Evolutionary conservation across 2,329 filamentous ascomycete species (phyloP), one percentile per base, ranked within the genome.

Genomic region (Neopestalotiopsis sp.): DNA sequence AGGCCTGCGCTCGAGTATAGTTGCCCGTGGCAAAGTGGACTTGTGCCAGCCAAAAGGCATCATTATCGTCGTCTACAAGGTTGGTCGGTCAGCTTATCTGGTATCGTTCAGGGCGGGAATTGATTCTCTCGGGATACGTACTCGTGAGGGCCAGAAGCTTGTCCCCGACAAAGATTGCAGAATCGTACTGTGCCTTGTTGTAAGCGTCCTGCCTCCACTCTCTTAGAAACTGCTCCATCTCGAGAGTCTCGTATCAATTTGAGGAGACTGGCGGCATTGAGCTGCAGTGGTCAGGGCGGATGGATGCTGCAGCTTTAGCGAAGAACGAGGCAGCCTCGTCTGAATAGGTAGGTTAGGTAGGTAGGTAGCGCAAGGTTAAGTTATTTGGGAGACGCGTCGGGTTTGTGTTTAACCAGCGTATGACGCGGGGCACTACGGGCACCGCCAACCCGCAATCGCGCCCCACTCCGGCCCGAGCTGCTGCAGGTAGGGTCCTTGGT

Each of bases 41-140:
- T 82, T 98, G 95, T n/a, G 96, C 96, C 58, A 99, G 91, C 92
- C 94, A 98, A 78, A 97, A 97, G 56, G 95, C 95, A 80, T 99
- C 96, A 72, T 94, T 91, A 76, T 97, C 94, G 79, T 95, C 93
- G 77, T 95, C 96, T 98, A 66, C 61, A 68, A 73, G 49, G 70
- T 65, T 57, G 62, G 40, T 45, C 42, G 40, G 52, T 66, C 49
- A n/a, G 30, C 49, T 57, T 56, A 42, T 4, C n/a, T 14, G 57
- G 49, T 14, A 45, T 52, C 24, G n/a, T 59, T 30, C 40, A 38
- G 45, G 38, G 60, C 65, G 24, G 3, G 2, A 2, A 28, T 28
- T 1, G 58, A 66, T 24, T 68, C 49, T 67, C 62, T 63, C n/a
- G 38, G n/a, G 32, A 17, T 63, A 81, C 89, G 73, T 82, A 98